Percentiles rank a stretch among this genome's conserved stretches.
These are phyloP conservation scores for Neoascochyta sp. DNA, from an alignment of 2,329 filamentous ascomycete genomes.

Conservation along the genomic window DNA sequence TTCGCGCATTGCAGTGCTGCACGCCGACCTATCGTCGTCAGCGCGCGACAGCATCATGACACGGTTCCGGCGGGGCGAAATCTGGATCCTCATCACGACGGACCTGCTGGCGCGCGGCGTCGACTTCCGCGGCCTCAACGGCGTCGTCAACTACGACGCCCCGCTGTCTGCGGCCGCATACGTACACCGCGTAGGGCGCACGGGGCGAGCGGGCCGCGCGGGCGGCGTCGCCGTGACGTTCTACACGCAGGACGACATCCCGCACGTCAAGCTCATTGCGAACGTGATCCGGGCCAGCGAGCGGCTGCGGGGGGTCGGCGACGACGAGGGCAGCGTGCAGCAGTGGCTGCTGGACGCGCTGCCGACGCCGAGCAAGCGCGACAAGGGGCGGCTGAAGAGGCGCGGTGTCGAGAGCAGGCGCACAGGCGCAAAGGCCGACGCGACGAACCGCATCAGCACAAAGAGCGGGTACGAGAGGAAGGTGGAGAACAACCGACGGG, in stretches of 20 bases:
- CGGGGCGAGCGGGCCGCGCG: constrained; percentile 79
- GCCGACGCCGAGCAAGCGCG: constrained; percentile 77
- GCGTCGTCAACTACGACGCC: constrained; percentile 96
- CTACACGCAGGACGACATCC: constrained; percentile 93
- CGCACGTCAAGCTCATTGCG: constrained; percentile 83
- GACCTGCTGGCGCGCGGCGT: constrained; percentile 89
- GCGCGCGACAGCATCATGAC: constrained; percentile 79
- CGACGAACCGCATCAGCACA: constrained; percentile 65
- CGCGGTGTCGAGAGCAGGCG: constrained; percentile 73
- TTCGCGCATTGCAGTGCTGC: constrained; percentile 80
- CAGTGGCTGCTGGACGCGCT: constrained; percentile 81
- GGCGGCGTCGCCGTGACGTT: constrained; percentile 90
- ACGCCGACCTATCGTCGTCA: constrained; percentile 76
- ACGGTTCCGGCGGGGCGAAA: constrained; percentile 82
- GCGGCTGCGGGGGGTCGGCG: constrained; percentile 54
- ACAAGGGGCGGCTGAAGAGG: constrained; percentile 77
- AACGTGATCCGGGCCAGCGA: constrained; percentile 87
- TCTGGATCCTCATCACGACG: constrained; percentile 96
- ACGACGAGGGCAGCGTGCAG: constrained; percentile 48
- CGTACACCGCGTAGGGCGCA: constrained; percentile 88
- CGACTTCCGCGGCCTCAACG: constrained; percentile 92
- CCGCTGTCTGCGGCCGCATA: constrained; percentile 87
- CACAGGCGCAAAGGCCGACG: constrained; percentile 25
- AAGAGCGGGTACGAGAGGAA: constrained; percentile 73
- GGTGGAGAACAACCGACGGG: constrained; percentile 63